Conservation (phyloP, 495 filamentous ascomycete genomes). For the Xylaria acuta region DNA sequence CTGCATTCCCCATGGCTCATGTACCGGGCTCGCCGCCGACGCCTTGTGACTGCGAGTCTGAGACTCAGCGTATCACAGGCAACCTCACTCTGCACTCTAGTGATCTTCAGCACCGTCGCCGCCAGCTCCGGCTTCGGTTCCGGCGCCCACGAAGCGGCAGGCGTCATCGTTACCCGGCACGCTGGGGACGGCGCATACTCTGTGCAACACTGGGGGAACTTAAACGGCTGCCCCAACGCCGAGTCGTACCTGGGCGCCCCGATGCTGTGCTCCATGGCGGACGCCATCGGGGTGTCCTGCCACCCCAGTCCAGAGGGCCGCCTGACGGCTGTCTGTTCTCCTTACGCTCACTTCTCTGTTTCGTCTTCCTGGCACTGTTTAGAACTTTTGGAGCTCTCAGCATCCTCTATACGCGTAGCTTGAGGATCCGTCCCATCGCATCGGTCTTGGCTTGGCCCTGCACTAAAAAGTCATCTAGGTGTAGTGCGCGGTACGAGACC, state of each 20-base stretch:
- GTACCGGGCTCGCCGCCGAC: neutral
- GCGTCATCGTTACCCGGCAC: neutral
- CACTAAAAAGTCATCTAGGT: conserved; percentile 4
- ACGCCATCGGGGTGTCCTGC: neutral
- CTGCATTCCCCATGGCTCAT: neutral
- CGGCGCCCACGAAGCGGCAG: too few relatives aligned
- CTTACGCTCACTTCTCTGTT: neutral
- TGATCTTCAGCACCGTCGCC: neutral
- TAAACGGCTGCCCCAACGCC: conserved; percentile 25
- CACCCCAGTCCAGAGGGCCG: conserved; percentile 9
- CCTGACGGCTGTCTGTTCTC: neutral
- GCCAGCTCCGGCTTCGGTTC: too few relatives aligned
- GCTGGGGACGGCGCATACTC: neutral
- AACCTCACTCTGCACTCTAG: neutral
- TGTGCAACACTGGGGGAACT: conserved; percentile 27
- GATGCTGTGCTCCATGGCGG: neutral
- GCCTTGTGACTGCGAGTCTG: neutral
- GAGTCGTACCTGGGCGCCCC: neutral
- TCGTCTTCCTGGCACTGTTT: neutral
- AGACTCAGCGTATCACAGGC: neutral
- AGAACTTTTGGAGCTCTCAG: neutral
- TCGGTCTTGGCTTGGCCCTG: conserved; percentile 9
- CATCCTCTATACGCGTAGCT: conserved; percentile 9
- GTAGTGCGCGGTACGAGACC: neutral
- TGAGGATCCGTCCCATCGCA: conserved; percentile 16